Evolutionary conservation across 352 stramenopile species (phyloP).

Genomic region (Pythium utonaiense): DNA sequence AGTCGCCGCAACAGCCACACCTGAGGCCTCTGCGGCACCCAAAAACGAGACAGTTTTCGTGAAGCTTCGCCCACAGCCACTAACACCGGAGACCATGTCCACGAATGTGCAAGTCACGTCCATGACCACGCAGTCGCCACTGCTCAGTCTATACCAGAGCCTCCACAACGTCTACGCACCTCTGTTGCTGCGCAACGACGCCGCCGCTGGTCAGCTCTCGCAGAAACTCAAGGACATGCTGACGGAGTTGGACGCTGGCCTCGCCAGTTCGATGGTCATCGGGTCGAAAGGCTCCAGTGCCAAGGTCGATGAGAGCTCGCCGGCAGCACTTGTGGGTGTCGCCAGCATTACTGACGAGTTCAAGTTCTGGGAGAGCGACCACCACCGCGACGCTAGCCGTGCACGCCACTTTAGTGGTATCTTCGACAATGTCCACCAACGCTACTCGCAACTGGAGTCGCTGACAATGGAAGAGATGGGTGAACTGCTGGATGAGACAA

Average conservation of each 20-base stretch:
- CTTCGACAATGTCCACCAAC: constrained; percentile 83
- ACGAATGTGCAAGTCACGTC: constrained; percentile 71
- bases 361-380: constrained; percentile 75
- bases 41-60: constrained; percentile 52
- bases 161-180: constrained; percentile 84
- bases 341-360: constrained; percentile 85
- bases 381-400: constrained; percentile 53
- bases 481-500: constrained; percentile 84
- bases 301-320: constrained; percentile 25
- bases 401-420: constrained; percentile 73
- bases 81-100: constrained; percentile 71
- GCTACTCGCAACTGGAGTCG: constrained; percentile 56
- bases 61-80: constrained; percentile 42
- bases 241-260: constrained; percentile 62
- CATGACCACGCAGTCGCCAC: constrained; percentile 50
- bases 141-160: constrained; percentile 77
- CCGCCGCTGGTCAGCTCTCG: constrained; percentile 44
- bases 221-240: constrained; percentile 82
- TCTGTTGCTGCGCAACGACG: constrained; percentile 56
- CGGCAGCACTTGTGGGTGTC: constrained; percentile 66
- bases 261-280: constrained; percentile 35
- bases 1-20: constrained; percentile 22
- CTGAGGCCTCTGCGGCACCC: background rate
- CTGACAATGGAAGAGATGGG: constrained; percentile 75
- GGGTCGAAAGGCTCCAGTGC: constrained; percentile 2